phyloP scores from a whole-genome alignment of 116 monocot species.

The Papilionanthe hybrid region DNA sequence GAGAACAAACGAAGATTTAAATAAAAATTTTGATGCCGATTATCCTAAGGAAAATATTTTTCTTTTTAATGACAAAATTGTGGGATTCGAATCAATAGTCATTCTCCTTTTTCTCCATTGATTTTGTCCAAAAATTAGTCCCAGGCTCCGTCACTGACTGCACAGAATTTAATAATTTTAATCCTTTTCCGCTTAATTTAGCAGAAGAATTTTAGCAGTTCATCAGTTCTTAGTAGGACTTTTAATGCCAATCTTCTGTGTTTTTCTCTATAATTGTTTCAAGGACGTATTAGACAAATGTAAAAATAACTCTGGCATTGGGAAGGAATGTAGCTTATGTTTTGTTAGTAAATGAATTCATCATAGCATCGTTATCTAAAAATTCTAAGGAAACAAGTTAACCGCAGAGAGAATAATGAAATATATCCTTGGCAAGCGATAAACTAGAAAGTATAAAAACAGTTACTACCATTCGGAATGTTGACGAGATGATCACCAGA shows the following conservation, averaged over 20 bases:
- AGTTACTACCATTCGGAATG: slow-evolving; percentile 50
- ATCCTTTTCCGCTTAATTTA: neutral
- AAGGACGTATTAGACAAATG: neutral
- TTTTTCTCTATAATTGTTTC: neutral
- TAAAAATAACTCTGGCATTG: neutral
- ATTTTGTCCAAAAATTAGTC: neutral
- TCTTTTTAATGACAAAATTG: no score
- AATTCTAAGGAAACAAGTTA: neutral
- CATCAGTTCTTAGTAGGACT: neutral
- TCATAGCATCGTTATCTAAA: neutral
- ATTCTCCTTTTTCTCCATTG: no score
- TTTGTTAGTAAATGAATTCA: neutral
- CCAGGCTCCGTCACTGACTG: neutral
- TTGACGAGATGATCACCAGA: slow-evolving; percentile 39
- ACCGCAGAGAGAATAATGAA: neutral
- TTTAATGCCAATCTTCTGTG: neutral
- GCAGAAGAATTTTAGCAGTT: neutral
- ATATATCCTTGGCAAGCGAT: neutral
- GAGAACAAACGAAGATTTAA: no score
- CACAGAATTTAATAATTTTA: neutral
- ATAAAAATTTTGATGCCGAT: no score
- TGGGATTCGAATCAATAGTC: no score
- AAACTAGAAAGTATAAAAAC: neutral
- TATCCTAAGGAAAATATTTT: no score
- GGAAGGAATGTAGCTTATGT: neutral